Percentiles rank a stretch among this genome's conserved stretches.
These are phyloP conservation scores for Chalciporus sp. DNA, from an alignment of 1,284 basidiomycete species.

Conservation along the genomic window DNA sequence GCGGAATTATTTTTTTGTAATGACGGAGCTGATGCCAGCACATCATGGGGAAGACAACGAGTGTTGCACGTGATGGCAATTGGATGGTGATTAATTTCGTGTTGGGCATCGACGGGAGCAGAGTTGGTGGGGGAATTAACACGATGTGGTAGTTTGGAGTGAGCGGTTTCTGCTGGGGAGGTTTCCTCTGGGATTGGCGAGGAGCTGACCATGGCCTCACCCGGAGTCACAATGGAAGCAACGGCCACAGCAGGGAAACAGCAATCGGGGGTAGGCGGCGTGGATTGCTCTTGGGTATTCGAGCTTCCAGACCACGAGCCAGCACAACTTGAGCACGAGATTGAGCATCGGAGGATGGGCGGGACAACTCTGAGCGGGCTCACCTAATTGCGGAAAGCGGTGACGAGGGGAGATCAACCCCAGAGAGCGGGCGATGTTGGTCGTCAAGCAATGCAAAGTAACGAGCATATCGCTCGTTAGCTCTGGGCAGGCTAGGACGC, in stretches of 20 bases:
- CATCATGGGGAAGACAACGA: background rate
- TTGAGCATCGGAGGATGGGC: background rate
- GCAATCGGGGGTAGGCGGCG: constrained; percentile 25
- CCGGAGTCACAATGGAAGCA: constrained; percentile 14
- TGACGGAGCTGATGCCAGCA: background rate
- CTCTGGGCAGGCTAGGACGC: constrained; percentile 28
- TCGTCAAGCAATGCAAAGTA: background rate
- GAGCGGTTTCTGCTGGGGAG: too few relatives aligned
- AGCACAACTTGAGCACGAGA: constrained; percentile 15
- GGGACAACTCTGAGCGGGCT: background rate
- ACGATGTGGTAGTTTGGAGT: background rate
- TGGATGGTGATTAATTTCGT: background rate
- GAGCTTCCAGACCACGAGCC: constrained; percentile 19
- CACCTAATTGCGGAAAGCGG: background rate
- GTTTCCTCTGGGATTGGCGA: background rate
- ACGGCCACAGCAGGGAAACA: constrained; percentile 5
- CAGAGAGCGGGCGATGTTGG: background rate
- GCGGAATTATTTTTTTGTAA: background rate
- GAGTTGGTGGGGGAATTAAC: background rate
- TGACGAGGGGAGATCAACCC: background rate
- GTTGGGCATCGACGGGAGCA: background rate
- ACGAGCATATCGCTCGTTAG: constrained; percentile 10
- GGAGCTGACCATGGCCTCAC: constrained; percentile 9
- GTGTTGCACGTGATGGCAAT: background rate
- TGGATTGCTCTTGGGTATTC: constrained; percentile 10